A percentile compares a stretch with the other conserved stretches of the same genome.
Conservation (phyloP, 1,284 basidiomycete genomes). For the Cryptococcus jaspeensis region DNA sequence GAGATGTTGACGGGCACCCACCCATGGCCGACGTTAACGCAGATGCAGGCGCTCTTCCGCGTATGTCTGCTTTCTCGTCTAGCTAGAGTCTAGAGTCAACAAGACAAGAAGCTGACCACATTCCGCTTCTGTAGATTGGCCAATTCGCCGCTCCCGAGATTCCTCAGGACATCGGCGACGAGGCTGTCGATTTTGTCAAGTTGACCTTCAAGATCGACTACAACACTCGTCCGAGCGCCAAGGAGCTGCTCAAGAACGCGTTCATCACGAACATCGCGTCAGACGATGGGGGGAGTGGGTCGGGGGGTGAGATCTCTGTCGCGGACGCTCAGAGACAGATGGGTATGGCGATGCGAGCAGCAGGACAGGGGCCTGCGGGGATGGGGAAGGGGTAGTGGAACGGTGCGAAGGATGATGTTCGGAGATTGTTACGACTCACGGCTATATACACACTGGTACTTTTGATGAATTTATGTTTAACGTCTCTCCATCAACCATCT, state of each 20-base stretch:
- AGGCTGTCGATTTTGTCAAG: slow-evolving; percentile 79
- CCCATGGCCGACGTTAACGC: slow-evolving; percentile 95
- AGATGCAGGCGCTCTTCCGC: slow-evolving; percentile 98
- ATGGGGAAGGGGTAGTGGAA: background rate
- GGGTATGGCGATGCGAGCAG: slow-evolving; percentile 28
- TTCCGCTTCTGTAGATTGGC: slow-evolving; percentile 67
- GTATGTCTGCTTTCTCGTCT: slow-evolving; percentile 53
- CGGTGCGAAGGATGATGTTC: no score
- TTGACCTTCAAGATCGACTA: slow-evolving; percentile 84
- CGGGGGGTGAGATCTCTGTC: slow-evolving; percentile 12
- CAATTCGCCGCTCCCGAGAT: slow-evolving; percentile 74
- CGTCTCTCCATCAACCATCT: no score
- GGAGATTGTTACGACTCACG: no score
- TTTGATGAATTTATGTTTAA: no score
- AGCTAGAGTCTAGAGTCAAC: no score
- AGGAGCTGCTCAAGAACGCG: slow-evolving; percentile 68
- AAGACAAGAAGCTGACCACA: background rate
- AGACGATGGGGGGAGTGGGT: background rate
- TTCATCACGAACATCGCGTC: slow-evolving; percentile 58
- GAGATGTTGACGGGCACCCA: slow-evolving; percentile 99
- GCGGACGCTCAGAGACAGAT: slow-evolving; percentile 27
- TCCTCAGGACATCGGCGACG: slow-evolving; percentile 80
- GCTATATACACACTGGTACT: no score
- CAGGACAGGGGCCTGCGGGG: slow-evolving; percentile 20
- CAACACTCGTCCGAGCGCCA: slow-evolving; percentile 74